These are phyloP conservation scores for Fusarium agapanthi DNA, from an alignment of 2,329 filamentous ascomycete species.

Conservation along the genomic window DNA sequence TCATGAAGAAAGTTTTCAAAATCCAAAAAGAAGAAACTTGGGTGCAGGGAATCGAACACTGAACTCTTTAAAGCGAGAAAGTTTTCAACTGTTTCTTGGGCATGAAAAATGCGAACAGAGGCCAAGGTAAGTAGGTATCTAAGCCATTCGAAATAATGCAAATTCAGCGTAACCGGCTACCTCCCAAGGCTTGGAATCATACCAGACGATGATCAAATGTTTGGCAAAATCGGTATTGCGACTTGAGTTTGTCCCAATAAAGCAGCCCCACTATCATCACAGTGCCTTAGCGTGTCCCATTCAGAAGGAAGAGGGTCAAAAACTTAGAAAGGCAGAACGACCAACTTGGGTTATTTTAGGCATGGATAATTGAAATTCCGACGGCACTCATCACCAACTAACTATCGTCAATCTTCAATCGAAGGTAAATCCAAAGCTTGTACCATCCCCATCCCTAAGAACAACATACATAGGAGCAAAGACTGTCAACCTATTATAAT, in stretches of 20 bases:
- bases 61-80: accelerated
- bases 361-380: conserved; percentile 9
- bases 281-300: not conserved
- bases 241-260: not conserved
- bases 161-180: not conserved
- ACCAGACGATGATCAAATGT: conserved; percentile 21
- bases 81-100: not conserved
- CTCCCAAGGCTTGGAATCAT: conserved; percentile 40
- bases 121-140: accelerated
- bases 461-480: not conserved
- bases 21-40: not conserved
- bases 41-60: not conserved
- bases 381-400: not conserved
- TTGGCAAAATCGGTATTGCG: not conserved
- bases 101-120: not conserved
- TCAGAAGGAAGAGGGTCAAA: not conserved
- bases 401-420: too few species aligned
- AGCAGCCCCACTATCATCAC: not conserved
- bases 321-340: not conserved
- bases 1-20: not conserved
- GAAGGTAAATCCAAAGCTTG: not conserved
- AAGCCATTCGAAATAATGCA: not conserved
- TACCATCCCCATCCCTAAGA: not conserved
- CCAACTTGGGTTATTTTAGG: not conserved
- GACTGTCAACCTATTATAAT: not conserved